Evolutionary conservation across 495 filamentous ascomycete species (phyloP).

Genomic region (Stereocaulon alpinum): DNA sequence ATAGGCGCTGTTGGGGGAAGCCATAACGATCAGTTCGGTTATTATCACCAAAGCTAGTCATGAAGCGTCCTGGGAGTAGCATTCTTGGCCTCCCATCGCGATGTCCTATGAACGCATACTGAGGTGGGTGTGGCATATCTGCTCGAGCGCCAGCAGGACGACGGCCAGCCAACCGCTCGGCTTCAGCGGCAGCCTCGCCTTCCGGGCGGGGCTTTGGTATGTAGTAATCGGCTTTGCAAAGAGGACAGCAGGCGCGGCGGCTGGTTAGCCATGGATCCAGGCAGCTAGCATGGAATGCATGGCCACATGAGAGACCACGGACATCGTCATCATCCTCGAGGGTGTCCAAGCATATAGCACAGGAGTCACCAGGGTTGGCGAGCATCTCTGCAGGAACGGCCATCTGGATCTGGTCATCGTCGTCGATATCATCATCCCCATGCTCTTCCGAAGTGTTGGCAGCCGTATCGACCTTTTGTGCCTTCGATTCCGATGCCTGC

Average conservation of each 20-base stretch:
- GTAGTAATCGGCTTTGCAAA: conserved; percentile 97
- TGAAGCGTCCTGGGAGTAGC: conserved; percentile 23
- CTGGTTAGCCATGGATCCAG: conserved; percentile 94
- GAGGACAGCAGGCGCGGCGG: conserved; percentile 85
- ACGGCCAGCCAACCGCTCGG: conserved; percentile 27
- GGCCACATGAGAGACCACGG: conserved; percentile 83
- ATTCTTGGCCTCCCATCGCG: conserved; percentile 22
- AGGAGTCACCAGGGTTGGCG: conserved; percentile 82
- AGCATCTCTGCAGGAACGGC: conserved; percentile 75
- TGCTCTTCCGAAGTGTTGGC: conserved; percentile 28
- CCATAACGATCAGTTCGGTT: conserved; percentile 20
- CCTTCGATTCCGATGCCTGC: not conserved
- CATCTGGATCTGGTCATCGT: conserved; percentile 77
- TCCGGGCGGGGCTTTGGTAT: conserved; percentile 70
- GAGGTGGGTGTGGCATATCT: conserved; percentile 21
- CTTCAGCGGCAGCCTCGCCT: conserved; percentile 30
- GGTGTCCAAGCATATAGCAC: conserved; percentile 90
- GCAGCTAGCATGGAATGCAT: conserved; percentile 91
- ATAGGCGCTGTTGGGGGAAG: conserved; percentile 16
- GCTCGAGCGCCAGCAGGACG: conserved; percentile 19
- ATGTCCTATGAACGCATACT: conserved; percentile 27
- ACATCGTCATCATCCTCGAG: conserved; percentile 95
- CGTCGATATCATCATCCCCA: conserved; percentile 60
- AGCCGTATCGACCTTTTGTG: conserved; percentile 9
- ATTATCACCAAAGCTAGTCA: conserved; percentile 16